Conservation (phyloP, 805 yeast species). For the Tetrapisispora arboricola region DNA sequence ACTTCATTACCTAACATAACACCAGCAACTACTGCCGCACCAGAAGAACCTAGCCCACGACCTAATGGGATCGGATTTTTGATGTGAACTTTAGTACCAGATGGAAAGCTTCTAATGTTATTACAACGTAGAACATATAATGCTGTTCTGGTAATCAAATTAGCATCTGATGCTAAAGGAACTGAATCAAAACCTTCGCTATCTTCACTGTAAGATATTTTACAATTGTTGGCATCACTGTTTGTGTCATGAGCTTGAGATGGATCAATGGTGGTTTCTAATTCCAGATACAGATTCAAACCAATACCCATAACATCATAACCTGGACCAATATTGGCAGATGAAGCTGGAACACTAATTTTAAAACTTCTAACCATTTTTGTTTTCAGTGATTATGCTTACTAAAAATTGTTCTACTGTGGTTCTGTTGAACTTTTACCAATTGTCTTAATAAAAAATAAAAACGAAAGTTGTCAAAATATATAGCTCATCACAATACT, state of each 20-base stretch:
- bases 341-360: constrained; percentile 85
- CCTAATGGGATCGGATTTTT: constrained; percentile 92
- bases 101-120: constrained; percentile 64
- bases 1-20: constrained; percentile 80
- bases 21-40: constrained; percentile 98
- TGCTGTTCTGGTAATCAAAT: constrained; percentile 87
- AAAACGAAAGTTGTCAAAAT: background rate
- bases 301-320: constrained; percentile 95
- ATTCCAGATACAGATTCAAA: constrained; percentile 58
- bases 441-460: too few species aligned
- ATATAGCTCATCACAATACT: background rate
- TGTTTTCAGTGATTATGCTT: background rate
- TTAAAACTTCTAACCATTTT: constrained; percentile 42
- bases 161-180: constrained; percentile 66
- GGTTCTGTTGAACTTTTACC: too few species aligned
- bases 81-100: constrained; percentile 72
- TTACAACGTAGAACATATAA: constrained; percentile 83
- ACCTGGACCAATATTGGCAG: constrained; percentile 98
- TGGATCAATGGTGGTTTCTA: constrained; percentile 58
- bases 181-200: constrained; percentile 75
- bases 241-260: constrained; percentile 36
- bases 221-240: constrained; percentile 57
- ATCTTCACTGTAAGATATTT: constrained; percentile 52
- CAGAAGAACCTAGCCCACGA: constrained; percentile 94
- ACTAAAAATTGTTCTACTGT: too few species aligned